These are phyloP conservation scores for Tephrocybe sp. DNA, from an alignment of 768 basidiomycete species.

Conservation along the genomic window DNA sequence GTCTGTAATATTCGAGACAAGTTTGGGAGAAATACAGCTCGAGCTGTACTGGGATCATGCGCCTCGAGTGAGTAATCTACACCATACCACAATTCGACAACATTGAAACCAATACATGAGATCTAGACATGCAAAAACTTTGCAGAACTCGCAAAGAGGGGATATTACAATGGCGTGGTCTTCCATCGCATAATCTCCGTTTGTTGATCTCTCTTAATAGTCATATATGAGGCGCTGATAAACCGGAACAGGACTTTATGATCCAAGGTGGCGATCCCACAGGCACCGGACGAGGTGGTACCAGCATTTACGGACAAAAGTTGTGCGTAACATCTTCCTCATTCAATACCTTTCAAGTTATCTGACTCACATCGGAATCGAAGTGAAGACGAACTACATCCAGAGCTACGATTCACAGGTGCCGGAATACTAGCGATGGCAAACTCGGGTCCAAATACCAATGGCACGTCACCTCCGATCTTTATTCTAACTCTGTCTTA, in stretches of 20 bases:
- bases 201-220: constrained; percentile 20
- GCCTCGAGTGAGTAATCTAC: constrained; percentile 54
- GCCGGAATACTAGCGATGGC: constrained; percentile 97
- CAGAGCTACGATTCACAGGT: constrained; percentile 91
- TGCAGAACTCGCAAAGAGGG: constrained; percentile 82
- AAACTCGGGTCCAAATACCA: constrained; percentile 94
- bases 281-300: constrained; percentile 91
- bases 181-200: constrained; percentile 94
- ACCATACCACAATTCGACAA: constrained; percentile 5
- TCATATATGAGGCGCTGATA: background rate
- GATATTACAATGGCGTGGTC: constrained; percentile 88
- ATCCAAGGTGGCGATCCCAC: constrained; percentile 95
- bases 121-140: constrained; percentile 93
- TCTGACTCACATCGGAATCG: constrained; percentile 7
- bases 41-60: constrained; percentile 95
- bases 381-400: constrained; percentile 89
- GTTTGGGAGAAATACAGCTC: constrained; percentile 80
- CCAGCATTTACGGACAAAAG: constrained; percentile 86
- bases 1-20: constrained; percentile 80
- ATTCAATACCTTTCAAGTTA: background rate
- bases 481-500: constrained; percentile 42
- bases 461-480: constrained; percentile 60
- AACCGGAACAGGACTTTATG: constrained; percentile 81
- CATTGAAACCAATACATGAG: constrained; percentile 20
- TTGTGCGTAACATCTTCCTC: constrained; percentile 54